These are phyloP conservation scores for Rubroboletus pulcherrimus DNA, from an alignment of 768 basidiomycete species.

Conservation along the genomic window DNA sequence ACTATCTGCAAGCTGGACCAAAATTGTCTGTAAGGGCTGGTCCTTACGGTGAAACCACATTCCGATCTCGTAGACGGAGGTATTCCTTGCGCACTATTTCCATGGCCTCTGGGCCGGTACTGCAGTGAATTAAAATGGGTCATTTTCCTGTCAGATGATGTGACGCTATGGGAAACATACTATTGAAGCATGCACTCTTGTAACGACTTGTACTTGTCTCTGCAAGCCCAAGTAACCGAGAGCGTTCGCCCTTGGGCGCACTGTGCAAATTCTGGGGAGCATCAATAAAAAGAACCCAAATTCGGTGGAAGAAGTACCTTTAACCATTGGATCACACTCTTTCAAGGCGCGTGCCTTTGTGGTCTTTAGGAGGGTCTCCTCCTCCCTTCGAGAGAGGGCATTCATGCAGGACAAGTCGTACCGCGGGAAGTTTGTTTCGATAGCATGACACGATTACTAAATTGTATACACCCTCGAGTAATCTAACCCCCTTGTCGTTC, in stretches of 20 bases:
- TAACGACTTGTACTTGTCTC: slow-evolving; percentile 58
- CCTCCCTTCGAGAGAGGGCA: slow-evolving; percentile 81
- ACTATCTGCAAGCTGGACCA: neutral
- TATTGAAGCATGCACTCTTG: slow-evolving; percentile 79
- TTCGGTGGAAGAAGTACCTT: slow-evolving; percentile 40
- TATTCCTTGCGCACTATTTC: slow-evolving; percentile 69
- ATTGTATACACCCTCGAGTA: neutral
- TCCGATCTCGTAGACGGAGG: slow-evolving; percentile 55
- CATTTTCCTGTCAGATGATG: neutral
- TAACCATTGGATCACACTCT: slow-evolving; percentile 73
- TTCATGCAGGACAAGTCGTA: slow-evolving; percentile 50
- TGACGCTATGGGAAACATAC: slow-evolving; percentile 41
- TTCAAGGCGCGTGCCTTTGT: slow-evolving; percentile 76
- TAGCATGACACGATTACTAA: slow-evolving; percentile 6
- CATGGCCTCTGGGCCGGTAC: slow-evolving; percentile 75
- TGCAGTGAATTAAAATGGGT: slow-evolving; percentile 23
- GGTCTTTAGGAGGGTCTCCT: slow-evolving; percentile 78
- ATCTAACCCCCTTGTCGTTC: neutral
- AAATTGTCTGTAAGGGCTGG: neutral
- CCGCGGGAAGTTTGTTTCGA: slow-evolving; percentile 3
- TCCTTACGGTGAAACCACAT: neutral
- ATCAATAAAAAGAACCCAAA: neutral
- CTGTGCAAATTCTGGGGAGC: slow-evolving; percentile 68
- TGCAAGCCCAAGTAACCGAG: slow-evolving; percentile 85
- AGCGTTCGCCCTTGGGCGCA: slow-evolving; percentile 78